phyloP scores from a whole-genome alignment of 305 asterid genomes.

The Nicotiana rustica region DNA sequence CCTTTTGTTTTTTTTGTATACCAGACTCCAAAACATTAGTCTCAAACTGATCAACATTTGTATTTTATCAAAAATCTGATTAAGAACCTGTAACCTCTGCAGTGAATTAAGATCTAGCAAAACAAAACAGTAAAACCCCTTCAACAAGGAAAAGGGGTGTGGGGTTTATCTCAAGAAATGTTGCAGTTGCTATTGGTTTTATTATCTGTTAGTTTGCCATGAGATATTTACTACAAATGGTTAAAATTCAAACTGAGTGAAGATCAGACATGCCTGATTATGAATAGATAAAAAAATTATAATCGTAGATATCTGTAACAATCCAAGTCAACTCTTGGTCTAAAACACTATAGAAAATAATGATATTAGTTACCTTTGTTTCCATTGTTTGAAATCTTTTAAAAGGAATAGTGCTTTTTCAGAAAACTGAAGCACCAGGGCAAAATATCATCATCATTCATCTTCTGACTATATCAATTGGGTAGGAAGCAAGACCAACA shows the following conservation, averaged over 20 bases:
- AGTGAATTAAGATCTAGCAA: background rate
- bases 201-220: background rate
- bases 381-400: too few relatives aligned
- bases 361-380: background rate
- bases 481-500: constrained; percentile 95
- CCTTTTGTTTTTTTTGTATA: too few relatives aligned
- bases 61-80: background rate
- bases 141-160: constrained; percentile 7
- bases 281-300: too few relatives aligned
- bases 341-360: background rate
- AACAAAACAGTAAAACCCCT: constrained; percentile 15
- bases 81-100: background rate
- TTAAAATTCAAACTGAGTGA: background rate
- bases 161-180: background rate
- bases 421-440: too few relatives aligned
- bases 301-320: background rate
- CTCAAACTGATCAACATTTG: background rate
- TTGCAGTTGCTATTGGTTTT: background rate
- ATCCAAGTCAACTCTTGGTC: background rate
- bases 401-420: constrained; percentile 15
- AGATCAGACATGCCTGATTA: background rate
- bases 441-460: constrained; percentile 81
- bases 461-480: constrained; percentile 89
- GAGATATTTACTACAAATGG: background rate
- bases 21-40: background rate